These are phyloP conservation scores for Fraxinus angustifolia DNA, from an alignment of 305 asterid species.

Conservation along the genomic window DNA sequence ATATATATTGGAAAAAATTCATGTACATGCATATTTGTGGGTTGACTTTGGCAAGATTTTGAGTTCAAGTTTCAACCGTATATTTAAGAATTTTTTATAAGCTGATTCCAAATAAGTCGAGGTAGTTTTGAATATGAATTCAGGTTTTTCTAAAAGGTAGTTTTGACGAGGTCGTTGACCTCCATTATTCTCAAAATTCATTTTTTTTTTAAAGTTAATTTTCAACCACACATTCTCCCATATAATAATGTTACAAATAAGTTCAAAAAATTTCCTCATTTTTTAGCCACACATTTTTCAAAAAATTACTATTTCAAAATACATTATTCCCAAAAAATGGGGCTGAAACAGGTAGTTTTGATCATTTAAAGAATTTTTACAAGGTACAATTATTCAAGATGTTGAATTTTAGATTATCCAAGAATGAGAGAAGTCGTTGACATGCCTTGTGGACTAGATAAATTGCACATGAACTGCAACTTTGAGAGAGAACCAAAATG, in stretches of 20 bases:
- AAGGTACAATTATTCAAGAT: not conserved
- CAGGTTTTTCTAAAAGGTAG: not conserved
- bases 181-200: too few relatives aligned
- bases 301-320: too few relatives aligned
- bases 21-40: not conserved
- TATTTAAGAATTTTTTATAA: not conserved
- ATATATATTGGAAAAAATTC: not conserved
- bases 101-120: not conserved
- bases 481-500: conserved; percentile 30
- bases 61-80: not conserved
- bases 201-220: too few relatives aligned
- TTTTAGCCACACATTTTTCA: too few relatives aligned
- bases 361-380: not conserved
- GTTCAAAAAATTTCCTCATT: too few relatives aligned
- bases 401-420: not conserved
- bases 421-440: not conserved
- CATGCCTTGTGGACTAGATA: conserved; percentile 30
- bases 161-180: too few relatives aligned
- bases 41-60: not conserved
- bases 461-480: conserved; percentile 40
- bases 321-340: too few relatives aligned
- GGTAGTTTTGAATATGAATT: not conserved
- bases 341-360: not conserved
- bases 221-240: too few relatives aligned
- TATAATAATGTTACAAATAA: too few relatives aligned